These are phyloP conservation scores for Cyberlindnera lachancei DNA, from an alignment of 805 yeast genomes.

Conservation along the genomic window DNA sequence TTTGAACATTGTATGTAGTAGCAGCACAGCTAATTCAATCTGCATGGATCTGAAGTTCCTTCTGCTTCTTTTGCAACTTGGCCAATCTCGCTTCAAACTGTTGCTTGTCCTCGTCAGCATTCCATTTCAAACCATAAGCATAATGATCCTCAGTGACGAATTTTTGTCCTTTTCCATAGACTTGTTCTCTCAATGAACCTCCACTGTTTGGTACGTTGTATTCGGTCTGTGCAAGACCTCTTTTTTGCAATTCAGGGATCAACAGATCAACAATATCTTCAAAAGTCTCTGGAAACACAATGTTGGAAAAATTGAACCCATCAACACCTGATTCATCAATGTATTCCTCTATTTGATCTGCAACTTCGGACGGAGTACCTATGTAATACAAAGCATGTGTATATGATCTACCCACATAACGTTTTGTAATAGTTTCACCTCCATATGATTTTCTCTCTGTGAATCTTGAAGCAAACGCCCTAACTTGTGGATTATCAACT, in stretches of 20 bases:
- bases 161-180: slow-evolving; percentile 20
- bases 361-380: slow-evolving; percentile 35
- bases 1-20: too few relatives aligned
- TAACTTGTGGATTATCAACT: slow-evolving; percentile 28
- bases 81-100: slow-evolving; percentile 21
- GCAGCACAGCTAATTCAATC: too few relatives aligned
- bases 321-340: slow-evolving; percentile 33
- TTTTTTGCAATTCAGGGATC: slow-evolving; percentile 27
- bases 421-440: slow-evolving; percentile 24
- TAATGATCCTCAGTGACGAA: slow-evolving; percentile 20
- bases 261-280: slow-evolving; percentile 32
- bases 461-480: slow-evolving; percentile 24
- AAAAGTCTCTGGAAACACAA: slow-evolving; percentile 33
- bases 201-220: slow-evolving; percentile 24
- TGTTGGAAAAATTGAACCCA: slow-evolving; percentile 36
- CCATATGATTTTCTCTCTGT: slow-evolving; percentile 20
- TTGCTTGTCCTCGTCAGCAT: slow-evolving; percentile 22
- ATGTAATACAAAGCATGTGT: too few relatives aligned
- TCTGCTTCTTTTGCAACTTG: slow-evolving; percentile 6
- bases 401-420: slow-evolving; percentile 22
- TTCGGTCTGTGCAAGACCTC: slow-evolving; percentile 30
- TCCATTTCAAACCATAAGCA: slow-evolving; percentile 17
- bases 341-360: slow-evolving; percentile 35
- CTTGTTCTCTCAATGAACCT: slow-evolving; percentile 31
- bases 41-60: slow-evolving; percentile 5